Evolutionary conservation across 331 rosid genomes (phyloP), one percentile per base, ranked within the genome.

Genomic region (Spiraea crenata): DNA sequence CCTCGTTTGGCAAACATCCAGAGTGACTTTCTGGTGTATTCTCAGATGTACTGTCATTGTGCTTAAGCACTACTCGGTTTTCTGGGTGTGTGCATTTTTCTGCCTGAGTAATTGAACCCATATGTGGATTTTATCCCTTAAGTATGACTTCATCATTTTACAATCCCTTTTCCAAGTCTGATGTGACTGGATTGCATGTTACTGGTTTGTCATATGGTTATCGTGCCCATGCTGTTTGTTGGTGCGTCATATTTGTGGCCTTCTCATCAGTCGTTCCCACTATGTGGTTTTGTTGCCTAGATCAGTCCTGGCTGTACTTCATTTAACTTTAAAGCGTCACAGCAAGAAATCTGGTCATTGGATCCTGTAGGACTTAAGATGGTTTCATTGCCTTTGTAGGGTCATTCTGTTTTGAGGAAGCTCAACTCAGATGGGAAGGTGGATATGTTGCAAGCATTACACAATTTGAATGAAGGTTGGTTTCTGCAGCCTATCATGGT

Each of bases 381-480:
- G 52, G 31, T 74, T 74, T 39, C 25, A 12, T 69, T 64, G 16
- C 67, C 20, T 66, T 11, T 75, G 79, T 58, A 93, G 97, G 99
- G 97, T 59, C 99, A 91, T 77, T 85, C 96, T 35, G 75, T 89
- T 51, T 82, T 86, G 15, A 89, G 96, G 80, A 93, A 86, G 87
- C 91, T 93, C 31, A 83, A 80, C 37, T 69, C 95, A 3, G 87
- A 87, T 46, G 97, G 97, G 3, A 81, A 83, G 83, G 83, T 91
- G 73, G 90, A 86, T 68, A 74, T 79, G 6, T 34, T 71, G 66
- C 99, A 91, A 73, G 89, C 90, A 39, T 70, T 89, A 71, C 96
- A 93, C 81, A 93, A 93, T 86, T 77, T 91, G 59, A 52, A 80
- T 68, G 95, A 91, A 87, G 98, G 98, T 88, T 34, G 45, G 84